Evolutionary conservation across 2,329 filamentous ascomycete species (phyloP).

Genomic region (Botrytis tulipae): DNA sequence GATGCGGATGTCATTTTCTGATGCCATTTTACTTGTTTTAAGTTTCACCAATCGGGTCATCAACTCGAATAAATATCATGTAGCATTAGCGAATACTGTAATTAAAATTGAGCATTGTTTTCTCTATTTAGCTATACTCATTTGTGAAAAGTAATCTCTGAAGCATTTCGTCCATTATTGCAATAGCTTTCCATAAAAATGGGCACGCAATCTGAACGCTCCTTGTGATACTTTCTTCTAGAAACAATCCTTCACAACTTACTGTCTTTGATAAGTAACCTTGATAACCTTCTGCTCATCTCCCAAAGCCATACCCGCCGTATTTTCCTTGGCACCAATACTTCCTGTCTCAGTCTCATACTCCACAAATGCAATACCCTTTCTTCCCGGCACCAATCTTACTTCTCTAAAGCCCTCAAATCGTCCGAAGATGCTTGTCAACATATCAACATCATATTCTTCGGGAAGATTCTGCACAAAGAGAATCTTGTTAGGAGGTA

Average conservation of each 20-base stretch:
- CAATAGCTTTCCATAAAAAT: neutral
- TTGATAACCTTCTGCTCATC: conserved; percentile 76
- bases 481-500: conserved; percentile 94
- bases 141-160: neutral
- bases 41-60: neutral
- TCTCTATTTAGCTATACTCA: neutral
- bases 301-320: conserved; percentile 77
- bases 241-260: conserved; percentile 28
- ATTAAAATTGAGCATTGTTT: conserved; percentile 18
- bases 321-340: conserved; percentile 91
- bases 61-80: conserved; percentile 25
- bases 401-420: conserved; percentile 96
- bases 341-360: conserved; percentile 89
- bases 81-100: conserved; percentile 33
- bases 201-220: neutral
- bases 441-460: conserved; percentile 75
- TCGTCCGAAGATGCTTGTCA: conserved; percentile 77
- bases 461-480: conserved; percentile 92
- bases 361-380: conserved; percentile 92
- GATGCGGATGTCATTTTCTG: conserved; percentile 87
- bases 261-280: conserved; percentile 95
- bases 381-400: conserved; percentile 79
- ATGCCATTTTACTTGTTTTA: conserved; percentile 20
- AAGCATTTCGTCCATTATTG: conserved; percentile 22
- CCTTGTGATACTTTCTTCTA: neutral